Evolutionary conservation across 139 green algal species (phyloP), one percentile per base, ranked within the genome.

Genomic region (Haematococcus lacustris): DNA sequence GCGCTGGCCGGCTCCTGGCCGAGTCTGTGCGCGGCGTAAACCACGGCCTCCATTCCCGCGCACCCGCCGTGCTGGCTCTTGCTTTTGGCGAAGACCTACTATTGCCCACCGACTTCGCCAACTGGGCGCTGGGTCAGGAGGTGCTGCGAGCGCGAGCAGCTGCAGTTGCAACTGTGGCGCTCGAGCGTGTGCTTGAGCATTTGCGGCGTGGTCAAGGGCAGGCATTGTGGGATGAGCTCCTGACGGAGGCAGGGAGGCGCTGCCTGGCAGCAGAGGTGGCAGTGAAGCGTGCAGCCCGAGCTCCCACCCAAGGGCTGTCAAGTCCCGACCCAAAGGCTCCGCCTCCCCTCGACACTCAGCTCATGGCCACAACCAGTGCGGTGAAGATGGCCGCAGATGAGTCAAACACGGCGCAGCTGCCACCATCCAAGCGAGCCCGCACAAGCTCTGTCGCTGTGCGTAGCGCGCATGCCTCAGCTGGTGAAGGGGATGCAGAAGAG

Each of bases 41-140:
- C 13, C 68, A 92, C 62, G 85, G 88, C 21, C 80, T 96, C 67
- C 88, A 96, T 82, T 89, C 78, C 63, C 81, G 84, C 47, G 83
- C 77, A 4, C 41, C 72, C 0, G 43, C 43, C 35, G 37, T 93
- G 70, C 81, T 94, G 62, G 39, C 30, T 25, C 72, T 89, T 63
- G 33, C 90, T 51, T 64, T 95, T 41, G 39, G 68, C 30, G 68
- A 87, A 70, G 87, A 77, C 43, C 1, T 88, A 33, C 63, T 90
- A 35, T 37, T n/a, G 3, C 62, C 74, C 21, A 33, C 73, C 0
- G 74, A 86, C 73, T 83, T 85, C 61, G 68, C n/a, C n/a, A n/a
- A n/a, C n/a, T n/a, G n/a, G n/a, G n/a, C n/a, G n/a, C n/a, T n/a
- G n/a, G n/a, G n/a, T n/a, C n/a, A n/a, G n/a, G n/a, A n/a, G n/a